Percentiles rank a stretch among this genome's conserved stretches.
Conservation (phyloP, 2,329 filamentous ascomycete genomes). For the Fusarium mexicanum region DNA sequence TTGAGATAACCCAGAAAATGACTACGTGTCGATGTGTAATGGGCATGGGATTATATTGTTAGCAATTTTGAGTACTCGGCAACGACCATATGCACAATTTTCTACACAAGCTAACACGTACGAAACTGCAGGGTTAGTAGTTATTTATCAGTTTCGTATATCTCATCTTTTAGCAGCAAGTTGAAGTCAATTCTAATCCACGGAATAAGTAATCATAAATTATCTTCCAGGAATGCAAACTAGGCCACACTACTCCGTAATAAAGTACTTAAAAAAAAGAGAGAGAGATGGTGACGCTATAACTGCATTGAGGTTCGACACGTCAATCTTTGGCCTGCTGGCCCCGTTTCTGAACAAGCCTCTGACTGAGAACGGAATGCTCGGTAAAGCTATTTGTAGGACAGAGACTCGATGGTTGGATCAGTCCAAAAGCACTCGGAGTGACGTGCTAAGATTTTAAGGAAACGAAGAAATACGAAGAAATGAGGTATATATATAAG, state of each 20-base stretch:
- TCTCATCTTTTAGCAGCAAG: neutral
- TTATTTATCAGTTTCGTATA: neutral
- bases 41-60: neutral
- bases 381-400: neutral
- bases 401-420: neutral
- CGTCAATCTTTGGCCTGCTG: slow-evolving; percentile 13
- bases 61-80: neutral
- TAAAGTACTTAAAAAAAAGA: neutral
- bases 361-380: slow-evolving; percentile 20
- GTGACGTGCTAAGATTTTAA: neutral
- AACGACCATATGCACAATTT: neutral
- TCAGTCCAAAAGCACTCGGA: neutral
- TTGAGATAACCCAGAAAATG: neutral
- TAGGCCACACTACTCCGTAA: neutral
- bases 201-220: neutral
- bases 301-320: slow-evolving; percentile 21
- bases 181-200: neutral
- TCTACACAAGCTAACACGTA: neutral
- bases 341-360: neutral
- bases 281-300: slow-evolving; percentile 6
- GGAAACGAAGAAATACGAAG: neutral
- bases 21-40: neutral
- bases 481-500: neutral
- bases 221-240: neutral
- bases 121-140: neutral